Evolutionary conservation across 1,284 basidiomycete genomes (phyloP).

Genomic region (Neonothopanus nambi): DNA sequence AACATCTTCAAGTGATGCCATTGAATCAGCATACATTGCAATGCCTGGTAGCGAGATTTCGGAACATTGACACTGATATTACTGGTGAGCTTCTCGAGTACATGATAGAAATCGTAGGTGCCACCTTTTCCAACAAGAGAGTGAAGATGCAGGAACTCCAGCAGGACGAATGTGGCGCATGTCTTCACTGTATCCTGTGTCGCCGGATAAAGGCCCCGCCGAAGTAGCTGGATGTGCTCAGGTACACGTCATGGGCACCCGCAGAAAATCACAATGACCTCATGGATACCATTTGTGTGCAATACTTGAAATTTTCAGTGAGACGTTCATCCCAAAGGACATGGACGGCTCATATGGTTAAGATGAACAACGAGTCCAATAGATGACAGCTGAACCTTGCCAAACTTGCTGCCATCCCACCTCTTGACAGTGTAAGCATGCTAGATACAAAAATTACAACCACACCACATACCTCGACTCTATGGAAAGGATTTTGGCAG

Average conservation of each 20-base stretch:
- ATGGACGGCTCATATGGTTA: neutral
- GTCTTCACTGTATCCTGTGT: constrained; percentile 26
- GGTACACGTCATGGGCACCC: neutral
- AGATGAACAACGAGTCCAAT: neutral
- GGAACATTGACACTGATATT: constrained; percentile 21
- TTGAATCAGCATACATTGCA: constrained; percentile 28
- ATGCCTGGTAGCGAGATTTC: constrained; percentile 19
- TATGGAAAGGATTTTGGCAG: neutral
- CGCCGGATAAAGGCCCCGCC: constrained; percentile 24
- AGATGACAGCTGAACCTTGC: too few species aligned
- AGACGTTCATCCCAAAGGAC: neutral
- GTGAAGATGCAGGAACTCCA: constrained; percentile 28
- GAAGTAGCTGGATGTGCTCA: constrained; percentile 25
- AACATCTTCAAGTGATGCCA: constrained; percentile 32
- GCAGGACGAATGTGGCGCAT: constrained; percentile 26
- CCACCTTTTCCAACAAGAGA: constrained; percentile 20
- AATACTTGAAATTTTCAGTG: neutral
- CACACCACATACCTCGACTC: neutral
- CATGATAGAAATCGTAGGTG: constrained; percentile 24
- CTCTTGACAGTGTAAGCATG: neutral
- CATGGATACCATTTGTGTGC: constrained; percentile 4
- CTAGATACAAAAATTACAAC: neutral
- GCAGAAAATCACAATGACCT: neutral
- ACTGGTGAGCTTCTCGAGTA: constrained; percentile 23
- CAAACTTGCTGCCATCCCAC: too few species aligned